phyloP scores from a whole-genome alignment of 148 eudicot genomes.

The Silene latifolia region DNA sequence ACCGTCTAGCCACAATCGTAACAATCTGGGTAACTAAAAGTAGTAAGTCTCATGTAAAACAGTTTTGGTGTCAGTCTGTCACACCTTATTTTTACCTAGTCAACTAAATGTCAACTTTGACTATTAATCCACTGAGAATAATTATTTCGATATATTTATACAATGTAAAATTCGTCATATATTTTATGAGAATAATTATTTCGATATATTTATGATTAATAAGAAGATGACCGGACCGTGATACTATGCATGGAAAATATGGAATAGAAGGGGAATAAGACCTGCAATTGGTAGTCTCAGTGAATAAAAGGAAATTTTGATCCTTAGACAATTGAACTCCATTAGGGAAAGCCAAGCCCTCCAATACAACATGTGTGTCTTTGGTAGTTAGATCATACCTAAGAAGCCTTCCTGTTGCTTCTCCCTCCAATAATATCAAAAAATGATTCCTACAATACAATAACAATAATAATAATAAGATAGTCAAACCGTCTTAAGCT shows the following conservation, averaged over 20 bases:
- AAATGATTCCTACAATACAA: slow-evolving; percentile 58
- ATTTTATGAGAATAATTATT: no score
- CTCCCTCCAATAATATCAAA: slow-evolving; percentile 78
- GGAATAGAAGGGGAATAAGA: slow-evolving; percentile 1
- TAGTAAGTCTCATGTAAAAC: neutral
- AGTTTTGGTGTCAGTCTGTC: neutral
- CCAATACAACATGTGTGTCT: slow-evolving; percentile 64
- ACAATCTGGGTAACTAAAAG: slow-evolving; percentile 33
- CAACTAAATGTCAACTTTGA: neutral
- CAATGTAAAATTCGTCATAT: no score
- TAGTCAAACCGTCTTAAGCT: no score
- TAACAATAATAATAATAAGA: neutral
- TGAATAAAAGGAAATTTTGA: slow-evolving; percentile 70
- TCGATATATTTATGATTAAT: no score
- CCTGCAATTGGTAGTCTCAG: slow-evolving; percentile 96
- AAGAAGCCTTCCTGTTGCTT: slow-evolving; percentile 79
- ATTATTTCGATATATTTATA: no score
- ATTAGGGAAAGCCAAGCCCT: slow-evolving; percentile 84
- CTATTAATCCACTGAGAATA: no score
- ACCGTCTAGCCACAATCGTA: slow-evolving; percentile 72
- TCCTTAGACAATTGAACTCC: slow-evolving; percentile 82
- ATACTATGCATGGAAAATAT: neutral
- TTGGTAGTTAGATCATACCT: slow-evolving; percentile 79
- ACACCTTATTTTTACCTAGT: no score
- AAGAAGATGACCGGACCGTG: no score